phyloP scores from a whole-genome alignment of 352 stramenopile species.

The Saprolegnia diclina region DNA sequence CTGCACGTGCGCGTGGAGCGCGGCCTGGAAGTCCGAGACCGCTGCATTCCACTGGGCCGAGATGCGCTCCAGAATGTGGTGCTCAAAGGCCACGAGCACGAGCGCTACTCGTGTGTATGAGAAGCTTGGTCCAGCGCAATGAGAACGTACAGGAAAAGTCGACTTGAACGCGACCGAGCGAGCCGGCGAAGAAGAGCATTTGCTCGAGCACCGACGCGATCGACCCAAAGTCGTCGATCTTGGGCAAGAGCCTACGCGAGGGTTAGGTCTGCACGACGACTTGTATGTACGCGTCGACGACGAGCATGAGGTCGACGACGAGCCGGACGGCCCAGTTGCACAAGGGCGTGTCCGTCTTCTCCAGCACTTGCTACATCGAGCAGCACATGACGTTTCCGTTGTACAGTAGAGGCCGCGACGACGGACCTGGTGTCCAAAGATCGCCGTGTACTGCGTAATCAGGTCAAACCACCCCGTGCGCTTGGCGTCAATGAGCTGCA shows the following conservation, averaged over 20 bases:
- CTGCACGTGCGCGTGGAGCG: slow-evolving; percentile 41
- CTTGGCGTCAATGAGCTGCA: slow-evolving; percentile 85
- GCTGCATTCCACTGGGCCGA: slow-evolving; percentile 49
- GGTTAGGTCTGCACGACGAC: neutral
- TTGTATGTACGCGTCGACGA: slow-evolving; percentile 60
- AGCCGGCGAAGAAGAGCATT: slow-evolving; percentile 80
- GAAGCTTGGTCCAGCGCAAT: too few relatives aligned
- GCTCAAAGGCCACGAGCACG: slow-evolving; percentile 75
- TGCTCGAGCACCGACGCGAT: slow-evolving; percentile 76
- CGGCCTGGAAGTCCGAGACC: slow-evolving; percentile 59
- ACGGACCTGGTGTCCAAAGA: slow-evolving; percentile 73
- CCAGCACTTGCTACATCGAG: slow-evolving; percentile 45
- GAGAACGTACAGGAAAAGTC: slow-evolving; percentile 68
- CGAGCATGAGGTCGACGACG: slow-evolving; percentile 72
- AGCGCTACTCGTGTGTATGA: too few relatives aligned
- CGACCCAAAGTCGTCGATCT: slow-evolving; percentile 78
- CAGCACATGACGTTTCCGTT: neutral
- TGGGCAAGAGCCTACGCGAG: slow-evolving; percentile 62
- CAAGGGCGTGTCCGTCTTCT: slow-evolving; percentile 72
- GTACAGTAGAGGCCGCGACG: too few relatives aligned
- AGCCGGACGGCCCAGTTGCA: slow-evolving; percentile 76
- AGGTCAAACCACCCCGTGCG: slow-evolving; percentile 87
- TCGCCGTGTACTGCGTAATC: slow-evolving; percentile 88
- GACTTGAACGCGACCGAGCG: slow-evolving; percentile 68
- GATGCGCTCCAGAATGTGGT: slow-evolving; percentile 68